Evolutionary conservation across 1,284 basidiomycete genomes (phyloP).

Genomic region (Xerocomus tenax): DNA sequence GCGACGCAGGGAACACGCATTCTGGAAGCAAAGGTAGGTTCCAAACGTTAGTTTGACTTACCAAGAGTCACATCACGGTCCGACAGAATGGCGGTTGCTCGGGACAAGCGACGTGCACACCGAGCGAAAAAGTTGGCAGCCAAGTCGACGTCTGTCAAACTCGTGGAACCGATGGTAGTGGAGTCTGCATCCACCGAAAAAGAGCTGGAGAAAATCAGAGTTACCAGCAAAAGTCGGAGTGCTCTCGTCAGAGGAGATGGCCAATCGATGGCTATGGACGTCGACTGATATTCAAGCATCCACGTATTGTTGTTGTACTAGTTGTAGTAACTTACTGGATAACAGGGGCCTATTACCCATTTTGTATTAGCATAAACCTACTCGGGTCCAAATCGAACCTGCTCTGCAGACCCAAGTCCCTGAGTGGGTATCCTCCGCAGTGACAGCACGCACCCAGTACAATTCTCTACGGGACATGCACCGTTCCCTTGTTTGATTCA

Average conservation of each 20-base stretch:
- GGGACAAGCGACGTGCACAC: conserved; percentile 63
- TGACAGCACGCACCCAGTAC: conserved; percentile 1
- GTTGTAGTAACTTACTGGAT: too few species aligned
- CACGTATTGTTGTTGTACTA: too few species aligned
- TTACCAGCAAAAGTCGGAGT: conserved; percentile 57
- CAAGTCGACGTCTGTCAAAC: conserved; percentile 54
- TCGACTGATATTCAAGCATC: too few species aligned
- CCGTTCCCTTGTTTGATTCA: conserved; percentile 15
- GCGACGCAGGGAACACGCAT: conserved; percentile 84
- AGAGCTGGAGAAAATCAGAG: conserved; percentile 73
- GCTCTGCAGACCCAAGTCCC: conserved; percentile 1
- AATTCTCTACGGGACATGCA: conserved; percentile 17
- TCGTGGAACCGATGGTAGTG: conserved; percentile 60
- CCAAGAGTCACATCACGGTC: conserved; percentile 5
- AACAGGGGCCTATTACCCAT: conserved; percentile 19
- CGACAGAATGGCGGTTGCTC: conserved; percentile 69
- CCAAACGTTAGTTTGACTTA: background rate
- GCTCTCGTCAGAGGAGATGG: conserved; percentile 72
- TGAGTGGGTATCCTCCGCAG: conserved; percentile 5
- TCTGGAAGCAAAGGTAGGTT: conserved; percentile 86
- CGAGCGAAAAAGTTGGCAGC: conserved; percentile 56
- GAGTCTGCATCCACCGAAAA: conserved; percentile 40
- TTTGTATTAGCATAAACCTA: conserved; percentile 14
- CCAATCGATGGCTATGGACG: conserved; percentile 73
- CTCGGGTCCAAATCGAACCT: background rate